phyloP scores from a whole-genome alignment of 2,329 filamentous ascomycete species.

The Fusarium coicis region DNA sequence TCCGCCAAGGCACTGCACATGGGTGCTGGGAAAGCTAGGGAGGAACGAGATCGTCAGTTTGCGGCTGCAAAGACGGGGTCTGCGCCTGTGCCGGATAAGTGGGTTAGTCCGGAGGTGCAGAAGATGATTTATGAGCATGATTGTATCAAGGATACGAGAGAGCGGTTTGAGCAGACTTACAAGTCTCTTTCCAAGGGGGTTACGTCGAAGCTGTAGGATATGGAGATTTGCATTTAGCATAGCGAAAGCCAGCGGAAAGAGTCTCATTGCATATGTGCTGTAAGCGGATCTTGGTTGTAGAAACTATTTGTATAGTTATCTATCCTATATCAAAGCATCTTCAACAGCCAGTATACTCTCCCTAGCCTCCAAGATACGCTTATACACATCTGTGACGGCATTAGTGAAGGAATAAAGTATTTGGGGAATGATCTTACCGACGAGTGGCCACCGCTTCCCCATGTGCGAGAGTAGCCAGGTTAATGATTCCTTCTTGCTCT shows the following conservation, averaged over 20 bases:
- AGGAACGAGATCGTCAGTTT: constrained; percentile 13
- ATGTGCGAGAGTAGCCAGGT: background rate
- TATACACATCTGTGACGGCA: background rate
- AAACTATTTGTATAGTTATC: accelerated
- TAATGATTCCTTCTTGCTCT: background rate
- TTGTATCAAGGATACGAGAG: background rate
- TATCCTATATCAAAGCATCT: background rate
- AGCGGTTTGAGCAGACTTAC: constrained; percentile 1
- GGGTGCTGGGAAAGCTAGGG: background rate
- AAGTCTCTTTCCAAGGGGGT: accelerated
- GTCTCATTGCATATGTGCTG: background rate
- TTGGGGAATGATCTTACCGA: background rate
- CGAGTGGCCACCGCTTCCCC: background rate
- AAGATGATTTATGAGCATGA: constrained; percentile 28
- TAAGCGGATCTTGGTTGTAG: accelerated
- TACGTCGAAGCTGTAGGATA: background rate
- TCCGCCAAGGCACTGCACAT: constrained; percentile 8
- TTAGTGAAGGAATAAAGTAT: accelerated
- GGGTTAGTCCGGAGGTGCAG: constrained; percentile 28
- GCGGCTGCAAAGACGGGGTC: background rate
- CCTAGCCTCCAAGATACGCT: background rate
- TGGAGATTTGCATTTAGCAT: background rate
- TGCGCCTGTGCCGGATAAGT: constrained; percentile 17
- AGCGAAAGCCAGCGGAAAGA: background rate
- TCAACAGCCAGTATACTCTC: background rate